phyloP scores from a whole-genome alignment of 1,139 yeast species.

The Saccharomyces hybrid region DNA sequence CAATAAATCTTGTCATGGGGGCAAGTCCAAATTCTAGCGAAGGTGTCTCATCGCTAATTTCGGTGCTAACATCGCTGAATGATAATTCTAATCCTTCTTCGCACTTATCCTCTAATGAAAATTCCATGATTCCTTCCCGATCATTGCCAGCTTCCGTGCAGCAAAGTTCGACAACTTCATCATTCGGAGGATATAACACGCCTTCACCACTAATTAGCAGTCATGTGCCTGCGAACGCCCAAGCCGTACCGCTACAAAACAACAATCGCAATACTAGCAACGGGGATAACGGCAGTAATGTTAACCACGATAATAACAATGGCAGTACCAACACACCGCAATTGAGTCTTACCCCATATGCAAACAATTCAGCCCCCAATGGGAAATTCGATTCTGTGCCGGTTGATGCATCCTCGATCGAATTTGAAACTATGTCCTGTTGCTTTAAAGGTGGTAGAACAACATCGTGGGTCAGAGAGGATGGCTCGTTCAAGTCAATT shows the following conservation, averaged over 20 bases:
- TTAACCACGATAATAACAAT: slow-evolving; percentile 3
- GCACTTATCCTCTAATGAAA: neutral
- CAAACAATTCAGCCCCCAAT: neutral
- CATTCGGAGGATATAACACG: neutral
- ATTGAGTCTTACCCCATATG: neutral
- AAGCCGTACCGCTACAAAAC: neutral
- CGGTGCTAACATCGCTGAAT: slow-evolving; percentile 2
- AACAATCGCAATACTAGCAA: slow-evolving; percentile 1
- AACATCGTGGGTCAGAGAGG: slow-evolving; percentile 19
- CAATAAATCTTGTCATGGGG: neutral
- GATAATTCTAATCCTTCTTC: neutral
- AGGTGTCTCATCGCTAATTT: slow-evolving; percentile 5
- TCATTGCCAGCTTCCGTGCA: neutral
- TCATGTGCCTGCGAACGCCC: neutral
- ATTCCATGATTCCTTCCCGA: neutral
- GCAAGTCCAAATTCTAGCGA: slow-evolving; percentile 1
- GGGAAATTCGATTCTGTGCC: slow-evolving; percentile 11
- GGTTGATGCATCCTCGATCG: slow-evolving; percentile 24
- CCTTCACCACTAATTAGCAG: neutral
- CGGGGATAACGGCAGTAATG: slow-evolving; percentile 5
- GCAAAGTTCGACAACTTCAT: neutral
- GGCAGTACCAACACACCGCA: neutral
- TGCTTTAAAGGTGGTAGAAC: slow-evolving; percentile 27
- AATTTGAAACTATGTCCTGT: slow-evolving; percentile 22
- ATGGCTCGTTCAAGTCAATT: slow-evolving; percentile 17